These are phyloP conservation scores for Leptographium procerum DNA, from an alignment of 2,329 filamentous ascomycete species.

Conservation along the genomic window DNA sequence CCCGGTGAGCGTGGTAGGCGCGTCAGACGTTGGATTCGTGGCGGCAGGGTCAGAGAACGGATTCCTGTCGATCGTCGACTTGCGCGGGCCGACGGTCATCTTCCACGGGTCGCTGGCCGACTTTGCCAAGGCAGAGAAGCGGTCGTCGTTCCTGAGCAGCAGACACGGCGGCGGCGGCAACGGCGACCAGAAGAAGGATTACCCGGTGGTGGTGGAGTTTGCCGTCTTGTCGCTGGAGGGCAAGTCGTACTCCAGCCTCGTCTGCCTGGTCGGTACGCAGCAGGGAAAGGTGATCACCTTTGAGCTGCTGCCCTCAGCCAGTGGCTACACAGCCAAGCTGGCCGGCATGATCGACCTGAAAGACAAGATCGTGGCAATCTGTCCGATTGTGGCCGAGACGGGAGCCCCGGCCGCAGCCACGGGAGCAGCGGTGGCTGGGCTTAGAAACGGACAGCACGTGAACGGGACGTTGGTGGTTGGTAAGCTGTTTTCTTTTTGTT, in stretches of 20 bases:
- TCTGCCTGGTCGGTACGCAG: conserved; percentile 83
- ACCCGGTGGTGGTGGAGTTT: conserved; percentile 76
- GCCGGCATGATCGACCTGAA: conserved; percentile 58
- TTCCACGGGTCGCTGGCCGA: conserved; percentile 63
- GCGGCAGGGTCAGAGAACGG: conserved; percentile 79
- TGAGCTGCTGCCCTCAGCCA: conserved; percentile 70
- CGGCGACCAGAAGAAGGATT: conserved; percentile 45
- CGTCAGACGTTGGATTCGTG: conserved; percentile 90
- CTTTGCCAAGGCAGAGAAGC: conserved; percentile 65
- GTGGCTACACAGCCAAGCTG: conserved; percentile 60
- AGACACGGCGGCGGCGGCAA: conserved; percentile 28
- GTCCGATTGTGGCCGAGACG: conserved; percentile 66
- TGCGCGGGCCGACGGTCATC: conserved; percentile 78
- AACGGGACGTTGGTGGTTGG: conserved; percentile 72
- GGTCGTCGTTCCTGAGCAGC: conserved; percentile 56
- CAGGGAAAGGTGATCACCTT: conserved; percentile 77
- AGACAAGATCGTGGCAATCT: conserved; percentile 62
- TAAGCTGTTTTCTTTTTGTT: conserved; percentile 21
- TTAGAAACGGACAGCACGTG: conserved; percentile 63
- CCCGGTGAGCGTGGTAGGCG: conserved; percentile 63
- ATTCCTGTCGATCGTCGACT: conserved; percentile 68
- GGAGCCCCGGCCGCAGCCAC: conserved; percentile 68
- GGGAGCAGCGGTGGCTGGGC: conserved; percentile 59
- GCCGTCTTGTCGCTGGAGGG: conserved; percentile 86
- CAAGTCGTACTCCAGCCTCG: conserved; percentile 92